These are phyloP conservation scores for Drosera capensis DNA, from an alignment of 148 eudicot genomes.

Conservation along the genomic window DNA sequence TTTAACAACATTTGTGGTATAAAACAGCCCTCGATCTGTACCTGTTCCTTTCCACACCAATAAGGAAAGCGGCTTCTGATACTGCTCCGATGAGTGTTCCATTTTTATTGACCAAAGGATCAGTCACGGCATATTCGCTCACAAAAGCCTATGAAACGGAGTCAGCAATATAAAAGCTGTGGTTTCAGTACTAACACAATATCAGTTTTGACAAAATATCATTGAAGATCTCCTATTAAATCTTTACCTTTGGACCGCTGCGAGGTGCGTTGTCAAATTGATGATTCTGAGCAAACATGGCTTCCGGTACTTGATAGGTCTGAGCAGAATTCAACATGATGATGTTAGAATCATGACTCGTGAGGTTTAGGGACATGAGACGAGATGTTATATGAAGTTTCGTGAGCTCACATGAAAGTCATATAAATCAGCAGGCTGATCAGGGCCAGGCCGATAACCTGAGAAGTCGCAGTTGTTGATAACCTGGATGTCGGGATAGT, in stretches of 20 bases:
- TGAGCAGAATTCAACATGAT: background rate
- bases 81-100: slow-evolving; percentile 56
- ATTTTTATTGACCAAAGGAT: slow-evolving; percentile 19
- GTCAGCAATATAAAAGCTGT: background rate
- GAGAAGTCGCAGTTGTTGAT: slow-evolving; percentile 8
- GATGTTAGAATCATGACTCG: background rate
- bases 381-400: too few species aligned
- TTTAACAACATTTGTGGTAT: too few species aligned
- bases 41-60: slow-evolving; percentile 68
- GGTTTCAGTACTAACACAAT: background rate
- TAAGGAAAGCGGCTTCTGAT: slow-evolving; percentile 78
- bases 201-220: background rate
- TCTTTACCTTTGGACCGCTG: slow-evolving; percentile 41
- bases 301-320: slow-evolving; percentile 24
- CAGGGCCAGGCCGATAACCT: slow-evolving; percentile 11
- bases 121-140: slow-evolving; percentile 66
- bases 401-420: slow-evolving; percentile 44
- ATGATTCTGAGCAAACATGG: slow-evolving; percentile 29
- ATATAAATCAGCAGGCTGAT: slow-evolving; percentile 49
- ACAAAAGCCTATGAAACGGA: slow-evolving; percentile 48
- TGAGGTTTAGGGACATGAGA: background rate
- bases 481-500: slow-evolving; percentile 7
- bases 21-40: too few species aligned
- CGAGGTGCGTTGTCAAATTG: slow-evolving; percentile 26
- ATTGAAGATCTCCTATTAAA: too few species aligned